These are phyloP conservation scores for Kluyveromyces wickerhamii DNA, from an alignment of 805 yeast species.

Conservation along the genomic window DNA sequence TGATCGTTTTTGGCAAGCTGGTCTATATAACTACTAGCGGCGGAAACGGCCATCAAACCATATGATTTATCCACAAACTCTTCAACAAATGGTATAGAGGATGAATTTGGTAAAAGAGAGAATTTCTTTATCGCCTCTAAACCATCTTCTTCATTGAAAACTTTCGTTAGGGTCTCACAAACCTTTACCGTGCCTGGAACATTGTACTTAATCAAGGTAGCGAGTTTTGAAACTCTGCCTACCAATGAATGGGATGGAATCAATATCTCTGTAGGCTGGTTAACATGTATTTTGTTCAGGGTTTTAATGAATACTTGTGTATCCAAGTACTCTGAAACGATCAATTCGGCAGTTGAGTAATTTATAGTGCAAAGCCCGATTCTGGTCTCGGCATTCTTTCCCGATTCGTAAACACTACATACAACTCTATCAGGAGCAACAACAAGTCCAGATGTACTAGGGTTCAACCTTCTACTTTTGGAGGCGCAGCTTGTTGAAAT, in stretches of 20 bases:
- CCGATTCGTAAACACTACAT: slow-evolving; percentile 24
- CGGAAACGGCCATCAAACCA: slow-evolving; percentile 31
- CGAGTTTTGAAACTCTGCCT: slow-evolving; percentile 28
- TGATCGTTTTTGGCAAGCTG: slow-evolving; percentile 8
- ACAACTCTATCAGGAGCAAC: slow-evolving; percentile 14
- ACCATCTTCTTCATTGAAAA: slow-evolving; percentile 25
- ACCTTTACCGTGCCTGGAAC: slow-evolving; percentile 21
- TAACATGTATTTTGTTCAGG: slow-evolving; percentile 33
- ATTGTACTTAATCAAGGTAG: slow-evolving; percentile 32
- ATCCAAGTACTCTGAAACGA: slow-evolving; percentile 33
- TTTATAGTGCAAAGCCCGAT: slow-evolving; percentile 37
- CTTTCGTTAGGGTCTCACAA: slow-evolving; percentile 17
- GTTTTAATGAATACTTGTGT: slow-evolving; percentile 41
- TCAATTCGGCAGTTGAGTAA: slow-evolving; percentile 33
- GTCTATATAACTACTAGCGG: slow-evolving; percentile 24
- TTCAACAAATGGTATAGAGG: slow-evolving; percentile 6
- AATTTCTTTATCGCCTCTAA: slow-evolving; percentile 15
- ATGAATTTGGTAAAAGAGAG: slow-evolving; percentile 12
- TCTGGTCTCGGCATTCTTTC: slow-evolving; percentile 19
- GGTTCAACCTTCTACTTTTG: neutral
- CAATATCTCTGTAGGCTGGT: slow-evolving; percentile 31
- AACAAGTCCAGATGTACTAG: slow-evolving; percentile 1
- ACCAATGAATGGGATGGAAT: slow-evolving; percentile 26
- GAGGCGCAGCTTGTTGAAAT: neutral
- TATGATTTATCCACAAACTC: slow-evolving; percentile 24